Base-by-base conservation (phyloP, 139 green algal genomes). In the Chlorella sp. region DNA sequence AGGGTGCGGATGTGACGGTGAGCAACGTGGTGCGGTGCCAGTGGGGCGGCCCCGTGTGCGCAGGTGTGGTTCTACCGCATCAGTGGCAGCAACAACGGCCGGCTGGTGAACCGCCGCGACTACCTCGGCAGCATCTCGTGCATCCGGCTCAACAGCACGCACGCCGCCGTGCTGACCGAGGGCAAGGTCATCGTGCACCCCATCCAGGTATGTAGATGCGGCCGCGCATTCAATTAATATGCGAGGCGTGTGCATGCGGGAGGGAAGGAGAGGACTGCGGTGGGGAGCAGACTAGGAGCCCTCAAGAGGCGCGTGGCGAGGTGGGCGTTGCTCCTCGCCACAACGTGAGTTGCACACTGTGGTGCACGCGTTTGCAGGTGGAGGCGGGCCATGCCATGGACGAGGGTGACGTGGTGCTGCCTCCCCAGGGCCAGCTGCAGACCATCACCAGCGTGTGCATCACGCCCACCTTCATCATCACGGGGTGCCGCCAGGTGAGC, bases 31-130 rank as follows among this genome's bases (percentile, higher is more conserved):
- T n/a, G n/a, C n/a, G n/a, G n/a, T n/a, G n/a, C n/a, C n/a, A n/a
- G n/a, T n/a, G n/a, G n/a, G n/a, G n/a, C n/a, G n/a, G n/a, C n/a
- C n/a, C n/a, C n/a, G n/a, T n/a, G n/a, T n/a, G 77, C 32, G 14
- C 77, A 88, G 84, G 87, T 87, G 24, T 80, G 83, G 68, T 93
- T 89, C 76, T 93, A 93, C 83, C 69, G 49, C 66, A 66, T 81
- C 31, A 49, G 67, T 20, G 70, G 70, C 35, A 55, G 51, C 3
- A 67, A 72, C 23, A 69, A 29, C 14, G 72, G 76, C 69, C 74
- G 42, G 35, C 55, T 84, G 2, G 77, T 86, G n/a, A 83, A 72
- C 69, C 30, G 72, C 69, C 82, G 86, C 31, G 80, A 89, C 61
- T 93, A 93, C 82, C 64, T 93, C 69, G 84, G 83, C 29, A 74